Evolutionary conservation across 805 yeast species (phyloP), one percentile per base, ranked within the genome.

Genomic region (Ogataea methanolica): DNA sequence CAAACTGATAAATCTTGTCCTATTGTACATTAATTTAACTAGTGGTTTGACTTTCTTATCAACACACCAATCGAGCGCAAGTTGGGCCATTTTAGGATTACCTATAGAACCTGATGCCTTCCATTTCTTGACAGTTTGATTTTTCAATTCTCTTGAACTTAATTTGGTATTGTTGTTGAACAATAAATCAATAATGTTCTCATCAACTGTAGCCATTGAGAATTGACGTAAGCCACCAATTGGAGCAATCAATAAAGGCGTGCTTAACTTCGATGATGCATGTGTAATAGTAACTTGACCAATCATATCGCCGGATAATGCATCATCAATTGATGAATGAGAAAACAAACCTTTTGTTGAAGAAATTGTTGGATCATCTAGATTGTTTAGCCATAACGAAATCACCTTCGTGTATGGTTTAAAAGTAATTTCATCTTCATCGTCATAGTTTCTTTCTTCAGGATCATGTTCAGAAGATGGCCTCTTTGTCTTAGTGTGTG

Each of bases 171-270:
- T 17, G 36, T 49, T 33, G 4, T 38, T 34, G 33, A 65, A 60
- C 6, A 66, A 43, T 14, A 42, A 33, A 9, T 53, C 46, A 16
- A 61, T 45, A 7, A 66, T 21, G 12, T 39, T 8, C 9, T 59
- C 54, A 36, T 58, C 54, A 6, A 66, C 40, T 2, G 60, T 41
- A 3, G 68, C 62, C 50, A 62, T 60, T 6, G 75, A 54, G 41
- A 67, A 63, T 47, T 71, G 73, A 44, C 74, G 63, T 17, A 72
- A 50, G 0, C 76, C 76, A 39, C 76, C 76, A 44, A 71, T 59
- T 2, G 75, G 71, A 29, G 73, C 59, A 17, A 71, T 51, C 35
- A 72, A 46, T n/a, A 72, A 41, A 2, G 72, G 61, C 1, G 35
- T 45, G 29, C 15, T 35, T 39, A 0, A 45, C 6, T 8, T 39